Evolutionary conservation across 441 rosid genomes (phyloP).

Genomic region (Bruguiera hainesii): DNA sequence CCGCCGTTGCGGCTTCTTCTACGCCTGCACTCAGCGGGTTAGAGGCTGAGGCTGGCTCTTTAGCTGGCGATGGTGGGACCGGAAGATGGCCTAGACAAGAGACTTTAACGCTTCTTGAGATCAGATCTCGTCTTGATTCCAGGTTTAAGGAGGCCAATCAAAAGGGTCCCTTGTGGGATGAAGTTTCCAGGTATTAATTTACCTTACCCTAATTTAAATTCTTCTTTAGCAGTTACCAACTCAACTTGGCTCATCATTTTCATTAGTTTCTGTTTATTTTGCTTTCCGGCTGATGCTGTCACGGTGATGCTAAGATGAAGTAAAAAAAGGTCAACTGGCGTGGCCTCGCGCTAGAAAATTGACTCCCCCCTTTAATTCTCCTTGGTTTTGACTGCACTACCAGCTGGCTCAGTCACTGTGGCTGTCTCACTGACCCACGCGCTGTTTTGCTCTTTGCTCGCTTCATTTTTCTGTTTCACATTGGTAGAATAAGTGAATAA

Average conservation of each 20-base stretch:
- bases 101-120: conserved; percentile 88
- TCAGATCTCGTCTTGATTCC: conserved; percentile 95
- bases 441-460: conserved; percentile 22
- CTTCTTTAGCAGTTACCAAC: neutral
- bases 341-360: neutral
- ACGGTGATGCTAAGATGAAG: neutral
- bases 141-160: conserved; percentile 96
- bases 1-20: conserved; percentile 14
- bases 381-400: conserved; percentile 48
- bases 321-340: neutral
- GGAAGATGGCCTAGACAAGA: conserved; percentile 96
- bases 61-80: conserved; percentile 31
- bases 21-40: conserved; percentile 12
- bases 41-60: conserved; percentile 17
- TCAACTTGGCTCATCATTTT: conserved; percentile 8
- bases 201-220: conserved; percentile 17
- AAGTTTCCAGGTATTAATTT: conserved; percentile 69
- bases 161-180: conserved; percentile 96
- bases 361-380: neutral
- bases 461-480: conserved; percentile 1
- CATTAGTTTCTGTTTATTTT: neutral
- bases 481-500: neutral
- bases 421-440: conserved; percentile 19
- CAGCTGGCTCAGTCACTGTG: conserved; percentile 40
- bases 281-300: too few species aligned